A percentile compares a stretch with the other conserved stretches of the same genome.
phyloP scores from a whole-genome alignment of 23 red algal genomes.

The Gracilaria domingensis region DNA sequence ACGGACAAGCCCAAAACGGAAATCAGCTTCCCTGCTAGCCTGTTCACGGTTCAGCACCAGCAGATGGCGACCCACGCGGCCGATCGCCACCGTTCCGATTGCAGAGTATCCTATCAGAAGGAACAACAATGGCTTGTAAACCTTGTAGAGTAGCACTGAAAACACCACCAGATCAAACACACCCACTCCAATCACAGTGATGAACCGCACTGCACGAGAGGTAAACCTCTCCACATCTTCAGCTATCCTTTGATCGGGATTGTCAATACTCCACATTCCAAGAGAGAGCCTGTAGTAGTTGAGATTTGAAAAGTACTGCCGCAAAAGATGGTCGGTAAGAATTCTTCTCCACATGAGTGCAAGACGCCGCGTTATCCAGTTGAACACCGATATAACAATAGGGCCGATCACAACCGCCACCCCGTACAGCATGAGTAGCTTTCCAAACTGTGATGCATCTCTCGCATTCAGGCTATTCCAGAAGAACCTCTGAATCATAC shows the following conservation, averaged over 20 bases:
- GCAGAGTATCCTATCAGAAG: slow-evolving; percentile 78
- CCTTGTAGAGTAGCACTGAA: slow-evolving; percentile 85
- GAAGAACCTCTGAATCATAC: slow-evolving; percentile 87
- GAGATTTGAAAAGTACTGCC: slow-evolving; percentile 64
- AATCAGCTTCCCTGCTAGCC: slow-evolving; percentile 80
- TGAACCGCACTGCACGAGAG: slow-evolving; percentile 78
- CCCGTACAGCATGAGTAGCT: slow-evolving; percentile 75
- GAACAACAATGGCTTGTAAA: slow-evolving; percentile 82
- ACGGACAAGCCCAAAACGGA: slow-evolving; percentile 85
- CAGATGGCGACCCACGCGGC: slow-evolving; percentile 68
- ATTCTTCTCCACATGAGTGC: slow-evolving; percentile 87
- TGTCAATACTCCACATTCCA: slow-evolving; percentile 66
- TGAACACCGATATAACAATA: slow-evolving; percentile 77
- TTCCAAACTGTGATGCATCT: slow-evolving; percentile 80
- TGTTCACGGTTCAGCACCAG: slow-evolving; percentile 77
- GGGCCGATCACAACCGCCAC: slow-evolving; percentile 88
- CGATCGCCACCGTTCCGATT: slow-evolving; percentile 74
- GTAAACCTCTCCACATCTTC: slow-evolving; percentile 96
- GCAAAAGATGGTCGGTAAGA: slow-evolving; percentile 77
- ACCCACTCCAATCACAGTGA: slow-evolving; percentile 80
- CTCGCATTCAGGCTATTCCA: slow-evolving; percentile 88
- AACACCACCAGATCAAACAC: slow-evolving; percentile 94
- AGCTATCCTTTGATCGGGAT: slow-evolving; percentile 91
- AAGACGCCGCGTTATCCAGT: slow-evolving; percentile 80
- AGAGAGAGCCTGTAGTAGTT: slow-evolving; percentile 82